Base-by-base conservation (phyloP, 768 basidiomycete species). In the Suillus discolor region DNA sequence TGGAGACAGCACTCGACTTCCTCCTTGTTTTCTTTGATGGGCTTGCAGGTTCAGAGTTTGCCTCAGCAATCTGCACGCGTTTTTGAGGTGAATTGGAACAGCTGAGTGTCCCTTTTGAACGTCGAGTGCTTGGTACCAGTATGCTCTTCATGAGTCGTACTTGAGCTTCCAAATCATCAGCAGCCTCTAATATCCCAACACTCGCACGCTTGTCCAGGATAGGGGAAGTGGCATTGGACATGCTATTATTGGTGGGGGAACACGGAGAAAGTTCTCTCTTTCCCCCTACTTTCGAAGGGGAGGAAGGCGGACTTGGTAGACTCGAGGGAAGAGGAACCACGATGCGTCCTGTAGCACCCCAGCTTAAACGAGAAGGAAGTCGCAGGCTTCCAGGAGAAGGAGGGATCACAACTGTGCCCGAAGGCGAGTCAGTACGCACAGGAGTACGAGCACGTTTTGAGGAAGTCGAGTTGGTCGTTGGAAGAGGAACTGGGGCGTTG, bases 231-330 rank as follows among this genome's bases (percentile, higher is more conserved):
- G 41, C 25, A 42, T 42, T 20, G 20, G 59, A 42, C 18, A 38
- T 16, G 28, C 18, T 8, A 18, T 51, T 36, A 13, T 65, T 70
- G 1, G 70, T 63, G 0, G 68, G 63, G 0, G 72, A 66, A 12
- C 18, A 4, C 3, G 64, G 65, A 15, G 15, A 38, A 18, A 65
- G 6, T 3, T 55, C 11, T 41, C 67, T 70, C 15, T 60, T 60
- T 38, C 63, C 73, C 31, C 62, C 11, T 2, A 64, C 31, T 31
- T 65, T 75, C 0, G 71, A 72, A 0, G 75, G 75, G 16, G 75
- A 76, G 23, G 73, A 73, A 0, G 75, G 75, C 2, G 75, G 75
- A 49, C 76, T 78, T 2, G 75, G 75, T 31, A 76, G 67, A 28
- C 45, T 51, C 6, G 67, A 51, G 7, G 65, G 34, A 49, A 45